A percentile compares a stretch with the other conserved stretches of the same genome.
phyloP scores from a whole-genome alignment of 495 filamentous ascomycete species.

The Pyrenopolyporus hunteri region DNA sequence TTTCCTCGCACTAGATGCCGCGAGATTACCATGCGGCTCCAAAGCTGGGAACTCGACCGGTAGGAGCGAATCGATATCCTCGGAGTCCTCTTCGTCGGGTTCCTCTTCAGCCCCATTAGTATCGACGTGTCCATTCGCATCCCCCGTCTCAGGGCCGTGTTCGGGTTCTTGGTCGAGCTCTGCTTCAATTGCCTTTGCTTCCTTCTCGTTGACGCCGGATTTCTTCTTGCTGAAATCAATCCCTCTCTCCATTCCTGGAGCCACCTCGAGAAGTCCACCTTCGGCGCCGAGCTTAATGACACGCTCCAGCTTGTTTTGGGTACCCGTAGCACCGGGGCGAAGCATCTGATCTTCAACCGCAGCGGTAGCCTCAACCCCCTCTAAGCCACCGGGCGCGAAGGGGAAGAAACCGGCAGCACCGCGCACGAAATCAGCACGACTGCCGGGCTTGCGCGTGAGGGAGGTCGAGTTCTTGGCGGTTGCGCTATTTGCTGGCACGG shows the following conservation, averaged over 20 bases:
- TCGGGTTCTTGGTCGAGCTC: slow-evolving; percentile 72
- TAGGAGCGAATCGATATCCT: slow-evolving; percentile 89
- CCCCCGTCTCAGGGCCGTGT: slow-evolving; percentile 47
- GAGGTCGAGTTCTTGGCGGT: slow-evolving; percentile 98
- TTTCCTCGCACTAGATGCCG: slow-evolving; percentile 70
- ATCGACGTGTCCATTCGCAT: slow-evolving; percentile 52
- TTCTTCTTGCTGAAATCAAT: slow-evolving; percentile 72
- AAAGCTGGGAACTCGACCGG: slow-evolving; percentile 93
- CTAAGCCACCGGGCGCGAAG: slow-evolving; percentile 90
- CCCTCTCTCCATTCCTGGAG: slow-evolving; percentile 83
- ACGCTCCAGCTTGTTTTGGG: slow-evolving; percentile 66
- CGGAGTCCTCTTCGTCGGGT: slow-evolving; percentile 58
- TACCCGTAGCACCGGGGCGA: slow-evolving; percentile 43
- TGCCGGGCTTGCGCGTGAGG: slow-evolving; percentile 82
- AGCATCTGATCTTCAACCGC: slow-evolving; percentile 71
- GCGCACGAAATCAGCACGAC: slow-evolving; percentile 90
- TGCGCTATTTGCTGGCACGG: slow-evolving; percentile 84
- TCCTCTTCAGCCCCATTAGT: slow-evolving; percentile 46
- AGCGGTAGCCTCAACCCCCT: slow-evolving; percentile 81
- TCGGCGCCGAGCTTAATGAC: slow-evolving; percentile 81
- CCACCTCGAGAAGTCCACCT: slow-evolving; percentile 77
- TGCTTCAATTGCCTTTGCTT: slow-evolving; percentile 74
- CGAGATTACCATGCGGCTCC: slow-evolving; percentile 80
- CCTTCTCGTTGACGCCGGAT: slow-evolving; percentile 57
- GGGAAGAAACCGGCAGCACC: slow-evolving; percentile 95